phyloP scores from a whole-genome alignment of 2,329 filamentous ascomycete species.

The Fusarium fracticaudum region DNA sequence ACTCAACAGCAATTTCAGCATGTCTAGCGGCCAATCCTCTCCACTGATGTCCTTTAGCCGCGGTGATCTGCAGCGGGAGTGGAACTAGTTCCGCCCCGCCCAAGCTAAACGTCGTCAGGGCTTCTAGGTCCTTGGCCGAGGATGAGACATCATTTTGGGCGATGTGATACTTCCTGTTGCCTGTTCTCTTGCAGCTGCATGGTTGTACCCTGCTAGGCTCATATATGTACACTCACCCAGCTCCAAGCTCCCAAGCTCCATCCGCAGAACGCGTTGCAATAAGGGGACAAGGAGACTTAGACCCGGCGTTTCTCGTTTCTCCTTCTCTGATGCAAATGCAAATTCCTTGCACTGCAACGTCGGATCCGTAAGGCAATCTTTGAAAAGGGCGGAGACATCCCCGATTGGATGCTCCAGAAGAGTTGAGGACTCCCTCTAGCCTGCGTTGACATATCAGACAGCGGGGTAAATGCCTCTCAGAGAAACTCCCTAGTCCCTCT shows the following conservation, averaged over 20 bases:
- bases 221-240: background rate
- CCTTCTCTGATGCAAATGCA: background rate
- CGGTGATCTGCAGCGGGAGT: conserved; percentile 3
- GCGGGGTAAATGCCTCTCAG: background rate
- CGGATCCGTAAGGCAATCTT: background rate
- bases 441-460: conserved; percentile 1
- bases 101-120: background rate
- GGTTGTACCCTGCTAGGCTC: background rate
- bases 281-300: background rate
- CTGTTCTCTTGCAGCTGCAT: background rate
- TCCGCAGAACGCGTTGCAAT: background rate
- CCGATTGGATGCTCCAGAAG: conserved; percentile 15
- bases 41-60: conserved; percentile 1
- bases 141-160: background rate
- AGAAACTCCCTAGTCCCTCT: background rate
- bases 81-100: background rate
- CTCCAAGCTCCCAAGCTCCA: background rate
- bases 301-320: background rate
- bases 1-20: background rate
- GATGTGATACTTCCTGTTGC: background rate
- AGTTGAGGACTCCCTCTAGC: background rate
- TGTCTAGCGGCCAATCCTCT: background rate
- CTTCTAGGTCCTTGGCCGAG: background rate
- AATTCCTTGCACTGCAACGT: conserved; percentile 1
- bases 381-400: background rate